Base-by-base conservation (phyloP, 2,329 filamentous ascomycete species). In the Epichloe brachyelytri region DNA sequence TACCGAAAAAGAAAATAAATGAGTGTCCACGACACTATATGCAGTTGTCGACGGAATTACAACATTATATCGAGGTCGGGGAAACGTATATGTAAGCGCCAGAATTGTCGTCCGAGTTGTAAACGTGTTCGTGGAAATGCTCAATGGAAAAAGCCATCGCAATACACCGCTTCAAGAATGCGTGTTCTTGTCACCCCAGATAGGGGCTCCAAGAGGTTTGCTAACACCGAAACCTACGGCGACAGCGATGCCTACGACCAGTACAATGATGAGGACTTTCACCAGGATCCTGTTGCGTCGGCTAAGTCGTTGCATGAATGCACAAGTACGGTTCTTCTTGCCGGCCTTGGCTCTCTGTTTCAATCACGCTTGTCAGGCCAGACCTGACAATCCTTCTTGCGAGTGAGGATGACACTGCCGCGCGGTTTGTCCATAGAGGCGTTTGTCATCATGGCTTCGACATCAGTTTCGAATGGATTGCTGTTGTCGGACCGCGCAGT, bases 341-440 rank as follows among this genome's bases (percentile, higher is more conserved):
- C 75, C 75, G 11, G 70, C 73, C 64, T 76, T 77, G 54, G 77
- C 76, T 68, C 79, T 78, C 54, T 72, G 69, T 63, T 75, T 77
- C 79, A 81, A 60, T 80, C 73, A 22, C 74, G 71, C 60, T 78
- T 73, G 51, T 75, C 74, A 5, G 79, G 79, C 79, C 79, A 83
- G 17, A 80, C 76, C 43, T 74, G 69, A 58, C 72, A 75, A 54
- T 82, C 76, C 48, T 62, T 65, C 53, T 70, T 70, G 50, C 71
- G 57, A 19, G 57, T 55, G 30, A 60, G 50, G 7, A 62, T 53
- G 8, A 60, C 55, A 38, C 59, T 62, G 48, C 54, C 57, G n/a
- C 60, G 55, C 6, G 60, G 57, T 44, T 58, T 74, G 65, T 56
- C 58, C 20, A 60, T 60, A 52, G 65, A 67, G 46, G 60, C 60